Base-by-base conservation (phyloP, 2,329 filamentous ascomycete species). In the Xylariomycetidae sp. region DNA sequence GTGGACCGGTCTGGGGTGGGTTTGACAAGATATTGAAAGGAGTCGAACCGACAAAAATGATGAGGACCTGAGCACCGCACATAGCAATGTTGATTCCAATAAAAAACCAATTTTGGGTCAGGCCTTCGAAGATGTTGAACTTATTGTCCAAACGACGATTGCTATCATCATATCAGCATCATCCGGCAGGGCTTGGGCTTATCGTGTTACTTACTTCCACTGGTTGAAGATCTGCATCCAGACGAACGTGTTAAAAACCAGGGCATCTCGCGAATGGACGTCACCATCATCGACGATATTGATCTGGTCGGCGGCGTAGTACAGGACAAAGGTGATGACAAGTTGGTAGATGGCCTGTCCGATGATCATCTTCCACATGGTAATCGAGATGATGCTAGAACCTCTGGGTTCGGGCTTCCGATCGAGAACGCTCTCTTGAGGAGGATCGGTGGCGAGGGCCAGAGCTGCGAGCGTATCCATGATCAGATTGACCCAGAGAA, bases 171-270 rank as follows among this genome's bases (percentile, higher is more conserved):
- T n/a, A n/a, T 55, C 41, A 57, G 57, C 44, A 45, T 19, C 8
- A 11, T 14, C 13, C 42, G 35, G 27, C 19, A 18, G 22, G 22
- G 7, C 12, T 23, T 3, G 9, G 20, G 31, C 42, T 31, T 48
- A 28, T 36, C 15, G 9, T 12, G 27, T 3, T 43, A 78, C 77
- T 75, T 71, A 81, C 77, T 97, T 97, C 75, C 94, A 86, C 56
- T 94, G 85, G 63, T 97, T 97, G 69, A 97, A 97, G 50, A 97
- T 94, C 52, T 97, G 90, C 89, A 97, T 96, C 90, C 90, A 97
- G 33, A 96, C 90, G 56, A 97, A 97, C 0, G 88, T 92, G 67
- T 97, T 97, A 74, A 97, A 97, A 6, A 97, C 85, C 30, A 97
- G 72, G 3, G 88, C 94, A 36, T 80, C 69, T 39, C 94, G 70